Evolutionary conservation across 371 early-diverging fungal species (phyloP).

Genomic region (Apophysomyces sp.): DNA sequence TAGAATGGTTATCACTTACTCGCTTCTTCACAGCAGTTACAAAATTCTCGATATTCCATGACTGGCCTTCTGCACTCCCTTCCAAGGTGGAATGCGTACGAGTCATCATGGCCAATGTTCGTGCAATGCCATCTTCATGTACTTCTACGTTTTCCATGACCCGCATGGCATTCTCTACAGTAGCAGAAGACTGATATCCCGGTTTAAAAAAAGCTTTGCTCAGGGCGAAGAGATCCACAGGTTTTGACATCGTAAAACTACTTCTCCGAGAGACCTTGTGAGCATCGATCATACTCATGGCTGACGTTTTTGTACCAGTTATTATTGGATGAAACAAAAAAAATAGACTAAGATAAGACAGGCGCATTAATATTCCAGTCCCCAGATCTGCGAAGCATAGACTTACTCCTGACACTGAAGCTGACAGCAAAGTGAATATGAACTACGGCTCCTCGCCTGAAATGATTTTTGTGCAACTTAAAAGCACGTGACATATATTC

Average conservation of each 20-base stretch:
- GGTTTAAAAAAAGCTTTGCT: constrained; percentile 30
- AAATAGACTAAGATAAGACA: neutral
- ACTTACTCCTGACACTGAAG: neutral
- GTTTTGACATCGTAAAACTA: constrained; percentile 14
- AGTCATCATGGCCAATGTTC: constrained; percentile 32
- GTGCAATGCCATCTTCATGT: constrained; percentile 32
- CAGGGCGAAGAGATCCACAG: constrained; percentile 12
- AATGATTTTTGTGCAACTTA: too few relatives aligned
- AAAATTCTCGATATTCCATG: constrained; percentile 39
- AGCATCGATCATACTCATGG: neutral
- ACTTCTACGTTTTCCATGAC: constrained; percentile 29
- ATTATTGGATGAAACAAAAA: neutral
- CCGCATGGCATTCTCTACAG: constrained; percentile 29
- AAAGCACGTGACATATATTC: too few relatives aligned
- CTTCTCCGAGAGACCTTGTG: neutral
- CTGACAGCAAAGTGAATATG: neutral
- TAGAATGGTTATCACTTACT: constrained; percentile 9
- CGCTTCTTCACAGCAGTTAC: constrained; percentile 28
- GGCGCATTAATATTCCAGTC: neutral
- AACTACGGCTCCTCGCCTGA: too few relatives aligned
- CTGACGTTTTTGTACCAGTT: neutral
- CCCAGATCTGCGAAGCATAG: neutral
- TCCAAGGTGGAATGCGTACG: constrained; percentile 29
- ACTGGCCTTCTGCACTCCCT: constrained; percentile 24
- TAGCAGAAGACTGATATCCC: constrained; percentile 28